A percentile compares a stretch with the other conserved stretches of the same genome.
phyloP scores from a whole-genome alignment of 2,329 filamentous ascomycete species.

The Venturia aucupariae region DNA sequence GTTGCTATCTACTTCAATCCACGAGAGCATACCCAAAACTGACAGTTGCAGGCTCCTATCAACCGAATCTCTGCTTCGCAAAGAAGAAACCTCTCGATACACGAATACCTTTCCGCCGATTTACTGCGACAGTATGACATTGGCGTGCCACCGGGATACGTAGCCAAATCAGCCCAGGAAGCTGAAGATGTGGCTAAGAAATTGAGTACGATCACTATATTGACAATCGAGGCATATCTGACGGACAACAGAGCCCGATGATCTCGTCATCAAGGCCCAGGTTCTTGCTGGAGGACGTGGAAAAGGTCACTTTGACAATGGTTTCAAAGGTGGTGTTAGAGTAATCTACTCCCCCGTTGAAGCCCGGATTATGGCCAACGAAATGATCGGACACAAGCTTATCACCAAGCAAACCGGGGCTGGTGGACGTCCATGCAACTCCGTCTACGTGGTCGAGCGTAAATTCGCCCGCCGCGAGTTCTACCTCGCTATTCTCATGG shows the following conservation, averaged over 20 bases:
- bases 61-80: constrained; percentile 55
- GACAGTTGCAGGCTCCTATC: constrained; percentile 41
- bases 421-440: constrained; percentile 84
- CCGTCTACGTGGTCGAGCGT: constrained; percentile 98
- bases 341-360: constrained; percentile 96
- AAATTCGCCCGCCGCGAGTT: constrained; percentile 99
- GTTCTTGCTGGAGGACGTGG: constrained; percentile 95
- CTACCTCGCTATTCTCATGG: constrained; percentile 98
- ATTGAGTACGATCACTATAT: constrained; percentile 51
- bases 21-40: constrained; percentile 10
- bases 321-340: constrained; percentile 95
- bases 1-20: background rate
- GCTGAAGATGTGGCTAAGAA: constrained; percentile 85
- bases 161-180: constrained; percentile 74
- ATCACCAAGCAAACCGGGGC: constrained; percentile 99
- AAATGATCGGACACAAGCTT: constrained; percentile 99
- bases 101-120: constrained; percentile 95
- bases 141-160: constrained; percentile 80
- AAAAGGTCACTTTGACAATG: constrained; percentile 97
- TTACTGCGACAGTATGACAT: constrained; percentile 92
- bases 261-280: constrained; percentile 99
- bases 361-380: constrained; percentile 94
- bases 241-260: constrained; percentile 55
- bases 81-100: constrained; percentile 83
- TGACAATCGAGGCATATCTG: constrained; percentile 13